These are phyloP conservation scores for Fusarium aywerte DNA, from an alignment of 2,329 filamentous ascomycete species.

Conservation along the genomic window DNA sequence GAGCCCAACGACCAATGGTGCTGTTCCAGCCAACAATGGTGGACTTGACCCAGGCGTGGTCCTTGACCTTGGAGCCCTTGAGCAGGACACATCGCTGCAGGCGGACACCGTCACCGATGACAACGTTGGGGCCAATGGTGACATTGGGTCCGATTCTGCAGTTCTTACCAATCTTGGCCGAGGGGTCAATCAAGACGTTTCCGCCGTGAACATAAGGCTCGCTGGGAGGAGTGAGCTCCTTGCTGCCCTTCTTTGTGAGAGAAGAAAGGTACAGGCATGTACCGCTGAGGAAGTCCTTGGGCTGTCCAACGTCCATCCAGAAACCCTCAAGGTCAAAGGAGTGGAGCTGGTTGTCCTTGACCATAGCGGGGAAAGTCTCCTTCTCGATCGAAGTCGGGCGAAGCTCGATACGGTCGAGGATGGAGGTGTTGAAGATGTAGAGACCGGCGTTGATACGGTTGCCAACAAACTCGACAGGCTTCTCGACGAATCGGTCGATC, in stretches of 20 bases:
- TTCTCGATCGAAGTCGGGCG: slow-evolving; percentile 98
- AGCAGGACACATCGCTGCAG: slow-evolving; percentile 93
- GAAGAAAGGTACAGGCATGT: slow-evolving; percentile 97
- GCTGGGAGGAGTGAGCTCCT: slow-evolving; percentile 77
- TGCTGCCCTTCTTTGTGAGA: slow-evolving; percentile 87
- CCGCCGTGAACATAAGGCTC: slow-evolving; percentile 89
- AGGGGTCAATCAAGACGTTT: slow-evolving; percentile 94
- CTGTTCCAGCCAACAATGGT: slow-evolving; percentile 99
- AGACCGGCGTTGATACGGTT: slow-evolving; percentile 99
- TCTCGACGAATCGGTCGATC: slow-evolving; percentile 99
- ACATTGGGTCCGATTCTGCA: slow-evolving; percentile 98
- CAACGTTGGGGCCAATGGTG: slow-evolving; percentile 91
- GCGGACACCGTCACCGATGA: slow-evolving; percentile 92
- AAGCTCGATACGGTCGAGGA: slow-evolving; percentile 91
- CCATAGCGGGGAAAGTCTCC: slow-evolving; percentile 96
- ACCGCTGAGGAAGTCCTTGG: slow-evolving; percentile 96
- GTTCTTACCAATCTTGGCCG: slow-evolving; percentile 97
- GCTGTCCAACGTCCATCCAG: slow-evolving; percentile 99
- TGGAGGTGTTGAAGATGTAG: slow-evolving; percentile 95
- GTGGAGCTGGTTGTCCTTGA: slow-evolving; percentile 88
- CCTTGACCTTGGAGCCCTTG: slow-evolving; percentile 92
- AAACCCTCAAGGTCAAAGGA: slow-evolving; percentile 97
- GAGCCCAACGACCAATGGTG: slow-evolving; percentile 93
- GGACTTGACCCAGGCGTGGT: slow-evolving; percentile 98
- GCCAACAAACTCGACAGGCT: slow-evolving; percentile 97